Evolutionary conservation across 345 rosid species (phyloP).

Genomic region (Populus tremula): DNA sequence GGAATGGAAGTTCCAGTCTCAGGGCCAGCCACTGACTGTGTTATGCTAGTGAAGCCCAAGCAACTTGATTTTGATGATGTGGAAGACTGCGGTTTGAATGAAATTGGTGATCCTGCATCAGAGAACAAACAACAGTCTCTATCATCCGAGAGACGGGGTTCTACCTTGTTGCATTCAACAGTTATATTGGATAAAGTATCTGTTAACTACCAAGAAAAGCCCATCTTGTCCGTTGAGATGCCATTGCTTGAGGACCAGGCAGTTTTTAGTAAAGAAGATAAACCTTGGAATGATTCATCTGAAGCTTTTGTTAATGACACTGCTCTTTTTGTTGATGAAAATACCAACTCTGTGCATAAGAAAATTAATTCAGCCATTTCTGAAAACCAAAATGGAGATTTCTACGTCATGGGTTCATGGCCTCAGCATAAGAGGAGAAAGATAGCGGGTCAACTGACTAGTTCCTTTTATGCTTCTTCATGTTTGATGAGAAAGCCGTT

Average conservation of each 20-base stretch:
- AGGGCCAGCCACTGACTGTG: slow-evolving; percentile 24
- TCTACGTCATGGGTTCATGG: slow-evolving; percentile 24
- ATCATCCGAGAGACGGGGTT: slow-evolving; percentile 21
- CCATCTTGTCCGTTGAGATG: slow-evolving; percentile 18
- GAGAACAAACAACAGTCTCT: slow-evolving; percentile 24
- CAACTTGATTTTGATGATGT: slow-evolving; percentile 42
- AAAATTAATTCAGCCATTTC: slow-evolving; percentile 7
- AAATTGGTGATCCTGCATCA: slow-evolving; percentile 14
- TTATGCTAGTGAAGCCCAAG: slow-evolving; percentile 35
- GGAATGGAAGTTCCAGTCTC: slow-evolving; percentile 25
- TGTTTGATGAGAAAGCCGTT: slow-evolving; percentile 36
- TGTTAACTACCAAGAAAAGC: slow-evolving; percentile 24
- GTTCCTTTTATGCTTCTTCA: slow-evolving; percentile 32
- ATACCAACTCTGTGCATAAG: slow-evolving; percentile 16
- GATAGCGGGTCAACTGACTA: slow-evolving; percentile 25
- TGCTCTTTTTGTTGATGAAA: slow-evolving; percentile 11
- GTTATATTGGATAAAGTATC: slow-evolving; percentile 20
- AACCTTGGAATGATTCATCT: slow-evolving; percentile 20
- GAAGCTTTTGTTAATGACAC: slow-evolving; percentile 19
- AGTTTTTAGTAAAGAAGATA: slow-evolving; percentile 19
- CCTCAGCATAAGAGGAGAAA: slow-evolving; percentile 53
- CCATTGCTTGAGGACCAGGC: slow-evolving; percentile 25
- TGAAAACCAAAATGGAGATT: slow-evolving; percentile 13
- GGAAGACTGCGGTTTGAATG: slow-evolving; percentile 27
- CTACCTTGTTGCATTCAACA: slow-evolving; percentile 20